Conservation (phyloP, 2,329 filamentous ascomycete species). For the Bisporella sp. region DNA sequence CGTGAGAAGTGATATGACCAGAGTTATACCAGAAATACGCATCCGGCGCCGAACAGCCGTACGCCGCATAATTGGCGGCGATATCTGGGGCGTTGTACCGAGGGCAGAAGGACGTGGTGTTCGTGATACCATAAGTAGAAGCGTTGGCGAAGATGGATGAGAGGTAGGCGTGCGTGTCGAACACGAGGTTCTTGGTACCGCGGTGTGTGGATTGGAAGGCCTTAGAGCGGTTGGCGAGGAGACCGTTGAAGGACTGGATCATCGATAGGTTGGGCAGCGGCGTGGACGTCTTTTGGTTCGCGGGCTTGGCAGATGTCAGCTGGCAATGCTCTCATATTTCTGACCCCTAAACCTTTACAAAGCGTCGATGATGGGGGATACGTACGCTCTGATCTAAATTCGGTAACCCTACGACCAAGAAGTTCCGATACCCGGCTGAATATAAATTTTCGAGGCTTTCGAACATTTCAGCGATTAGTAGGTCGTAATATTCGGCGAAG, state of each 20-base stretch:
- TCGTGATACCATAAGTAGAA: slow-evolving; percentile 34
- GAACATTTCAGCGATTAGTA: slow-evolving; percentile 35
- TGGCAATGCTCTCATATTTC: too few species aligned
- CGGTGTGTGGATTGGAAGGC: slow-evolving; percentile 18
- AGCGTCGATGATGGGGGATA: neutral
- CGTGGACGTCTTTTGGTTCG: slow-evolving; percentile 7
- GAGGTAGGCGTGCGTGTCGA: slow-evolving; percentile 36
- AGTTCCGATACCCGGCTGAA: slow-evolving; percentile 36
- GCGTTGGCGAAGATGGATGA: slow-evolving; percentile 36
- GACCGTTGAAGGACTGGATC: slow-evolving; percentile 37
- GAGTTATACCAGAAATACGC: slow-evolving; percentile 42
- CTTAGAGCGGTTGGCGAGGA: slow-evolving; percentile 22
- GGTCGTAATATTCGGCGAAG: slow-evolving; percentile 38
- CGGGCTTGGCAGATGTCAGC: slow-evolving; percentile 11
- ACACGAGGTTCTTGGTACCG: slow-evolving; percentile 33
- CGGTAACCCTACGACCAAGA: slow-evolving; percentile 44
- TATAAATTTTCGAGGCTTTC: slow-evolving; percentile 34
- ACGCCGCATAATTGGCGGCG: slow-evolving; percentile 32
- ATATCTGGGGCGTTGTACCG: slow-evolving; percentile 40
- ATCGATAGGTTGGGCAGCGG: slow-evolving; percentile 39
- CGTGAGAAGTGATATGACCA: slow-evolving; percentile 37
- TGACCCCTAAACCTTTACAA: slow-evolving; percentile 10
- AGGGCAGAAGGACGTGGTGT: slow-evolving; percentile 38
- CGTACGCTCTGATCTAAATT: slow-evolving; percentile 37
- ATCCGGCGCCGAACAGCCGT: slow-evolving; percentile 37